phyloP scores from a whole-genome alignment of 305 asterid species.

The Solanum hybrid region DNA sequence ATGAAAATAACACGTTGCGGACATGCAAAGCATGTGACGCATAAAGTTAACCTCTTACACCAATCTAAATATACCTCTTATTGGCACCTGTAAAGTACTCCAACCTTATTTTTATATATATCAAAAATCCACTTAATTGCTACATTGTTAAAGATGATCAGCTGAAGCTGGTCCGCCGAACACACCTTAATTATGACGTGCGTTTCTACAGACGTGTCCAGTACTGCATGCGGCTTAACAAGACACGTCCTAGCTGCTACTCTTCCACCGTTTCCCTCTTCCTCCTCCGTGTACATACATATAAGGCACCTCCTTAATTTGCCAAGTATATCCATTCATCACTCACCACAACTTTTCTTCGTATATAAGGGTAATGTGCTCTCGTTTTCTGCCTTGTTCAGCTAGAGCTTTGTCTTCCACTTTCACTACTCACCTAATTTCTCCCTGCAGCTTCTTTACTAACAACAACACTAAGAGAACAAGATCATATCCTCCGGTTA shows the following conservation, averaged over 20 bases:
- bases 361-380: not conserved
- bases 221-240: not conserved
- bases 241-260: slow-evolving; percentile 6
- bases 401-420: not conserved
- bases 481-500: not conserved
- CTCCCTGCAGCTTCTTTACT: not conserved
- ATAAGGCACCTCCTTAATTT: not conserved
- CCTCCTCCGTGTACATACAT: not conserved
- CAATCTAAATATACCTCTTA: not conserved
- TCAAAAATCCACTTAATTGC: not conserved
- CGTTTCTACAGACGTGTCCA: slow-evolving; percentile 26
- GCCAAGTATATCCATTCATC: not conserved
- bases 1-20: slow-evolving; percentile 17
- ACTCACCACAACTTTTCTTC: not conserved
- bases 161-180: not conserved
- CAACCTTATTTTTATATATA: not conserved
- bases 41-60: not conserved
- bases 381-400: not conserved
- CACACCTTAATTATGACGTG: not conserved
- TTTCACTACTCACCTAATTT: not conserved
- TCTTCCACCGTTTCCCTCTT: not conserved
- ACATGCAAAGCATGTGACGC: slow-evolving; percentile 18
- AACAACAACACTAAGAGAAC: not conserved
- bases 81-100: slow-evolving; percentile 2
- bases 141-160: not conserved